Percentiles rank a stretch among this genome's conserved stretches.
Conservation (phyloP, 1,139 yeast genomes). For the Yamadazyma blattariae region DNA sequence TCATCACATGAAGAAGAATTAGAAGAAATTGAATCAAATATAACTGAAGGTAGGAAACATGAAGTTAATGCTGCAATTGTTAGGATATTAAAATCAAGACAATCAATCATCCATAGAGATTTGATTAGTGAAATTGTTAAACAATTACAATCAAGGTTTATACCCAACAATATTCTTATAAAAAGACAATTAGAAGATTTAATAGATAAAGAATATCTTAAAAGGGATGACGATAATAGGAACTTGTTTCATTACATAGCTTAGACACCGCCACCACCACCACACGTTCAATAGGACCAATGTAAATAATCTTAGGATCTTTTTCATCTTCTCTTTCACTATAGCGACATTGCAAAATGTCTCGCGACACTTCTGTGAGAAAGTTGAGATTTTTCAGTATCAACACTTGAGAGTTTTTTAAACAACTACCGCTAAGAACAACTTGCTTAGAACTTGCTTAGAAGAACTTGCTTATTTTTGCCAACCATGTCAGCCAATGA, state of each 20-base stretch:
- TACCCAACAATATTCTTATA: constrained; percentile 64
- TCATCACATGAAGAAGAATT: constrained; percentile 38
- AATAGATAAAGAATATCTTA: constrained; percentile 79
- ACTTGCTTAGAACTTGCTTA: no score
- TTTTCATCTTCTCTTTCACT: no score
- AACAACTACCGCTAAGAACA: no score
- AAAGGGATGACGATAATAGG: constrained; percentile 64
- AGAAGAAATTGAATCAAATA: constrained; percentile 33
- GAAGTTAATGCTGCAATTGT: constrained; percentile 89
- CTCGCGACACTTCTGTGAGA: no score
- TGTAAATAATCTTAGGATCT: no score
- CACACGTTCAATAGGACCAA: no score
- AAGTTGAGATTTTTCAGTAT: no score
- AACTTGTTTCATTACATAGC: constrained; percentile 74
- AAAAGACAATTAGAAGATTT: constrained; percentile 79
- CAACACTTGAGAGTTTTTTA: no score
- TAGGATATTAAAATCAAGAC: constrained; percentile 79
- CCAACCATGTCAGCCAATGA: constrained; percentile 53
- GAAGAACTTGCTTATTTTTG: no score
- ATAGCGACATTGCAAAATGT: no score
- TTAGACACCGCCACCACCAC: constrained; percentile 5
- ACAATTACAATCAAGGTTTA: constrained; percentile 63
- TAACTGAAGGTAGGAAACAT: constrained; percentile 46
- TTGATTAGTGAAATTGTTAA: constrained; percentile 64
- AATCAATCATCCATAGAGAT: constrained; percentile 59